Base-by-base conservation (phyloP, 2,329 filamentous ascomycete genomes). In the Calonectria hawksworthii region DNA sequence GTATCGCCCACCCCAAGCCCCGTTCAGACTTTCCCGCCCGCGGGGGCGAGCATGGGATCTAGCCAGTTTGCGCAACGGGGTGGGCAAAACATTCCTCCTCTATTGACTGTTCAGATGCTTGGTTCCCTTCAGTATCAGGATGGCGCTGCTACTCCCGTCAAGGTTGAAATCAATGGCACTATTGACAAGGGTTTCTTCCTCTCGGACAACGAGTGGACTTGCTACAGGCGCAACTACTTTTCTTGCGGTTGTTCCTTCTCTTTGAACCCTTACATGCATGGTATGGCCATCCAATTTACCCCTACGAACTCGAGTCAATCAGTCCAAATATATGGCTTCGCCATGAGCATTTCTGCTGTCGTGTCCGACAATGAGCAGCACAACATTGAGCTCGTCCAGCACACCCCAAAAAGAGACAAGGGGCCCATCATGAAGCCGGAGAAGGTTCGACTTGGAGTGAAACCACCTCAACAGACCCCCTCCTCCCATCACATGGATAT, bases 151-250 rank as follows among this genome's bases (percentile, higher is more conserved):
- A 86, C 87, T 3, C 86, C 88, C 1, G 89, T 97, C 77, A 93
- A 92, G 76, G 90, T 94, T 26, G 93, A 94, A 18, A 94, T 98
- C 76, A 89, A 93, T 36, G 95, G 94, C 44, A 93, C 92, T 80
- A 95, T 98, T 74, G 95, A 98, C 83, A 98, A 98, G 80, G 96
- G 96, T 0, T 98, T 98, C 86, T 98, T 98, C 83, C 87, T 93
- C 44, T 90, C 90, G 4, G 96, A 98, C 70, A 89, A 91, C 23
- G 95, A 96, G 80, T 98, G 95, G 95, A 98, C 96, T 0, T 98
- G 96, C 86, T 98, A 98, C 83, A 90, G 96, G 41, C 91, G 96
- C 54, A 98, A 98, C 83, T 98, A 98, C 85, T 97, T 98, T 83
- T 93, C 94, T 0, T 95, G 97, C 68, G 92, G 93, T 67, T 96